Evolutionary conservation across 225 moss, liverwort and hornwort species (phyloP), one percentile per base, ranked within the genome.

Genomic region (Climacium dendroides): DNA sequence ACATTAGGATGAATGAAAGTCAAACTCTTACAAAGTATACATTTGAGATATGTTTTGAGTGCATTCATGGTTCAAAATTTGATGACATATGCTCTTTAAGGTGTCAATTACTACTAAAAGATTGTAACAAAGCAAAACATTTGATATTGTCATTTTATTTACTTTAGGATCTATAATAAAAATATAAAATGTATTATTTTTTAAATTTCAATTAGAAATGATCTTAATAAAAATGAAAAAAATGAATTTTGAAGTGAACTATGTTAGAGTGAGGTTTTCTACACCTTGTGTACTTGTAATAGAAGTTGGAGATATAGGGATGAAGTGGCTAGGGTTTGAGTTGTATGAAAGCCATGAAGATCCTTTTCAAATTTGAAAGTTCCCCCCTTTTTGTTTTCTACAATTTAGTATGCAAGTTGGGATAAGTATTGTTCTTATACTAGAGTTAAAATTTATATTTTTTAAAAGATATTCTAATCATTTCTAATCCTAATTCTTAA

Each of bases 401-500:
- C 26, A 71, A 43, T 65, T 29, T 47, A 30, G 19, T 6, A 30
- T 48, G 2, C 30, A 47, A 18, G 18, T 48, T 13, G 22, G 1
- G 3, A 34, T 52, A 13, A 50, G 0, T 75, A 22, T 52, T 23
- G 3, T 1, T 75, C 8, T 1, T 22, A 8, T 23, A 12, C 1
- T 7, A 30, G 19, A 26, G 2, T 43, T 71, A 1, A 5, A 73
- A 29, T 11, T 30, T 19, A 1, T n/a, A 11, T 0, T 10, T 28
- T 39, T 47, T 26, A 0, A n/a, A n/a, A n/a, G n/a, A n/a, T n/a
- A n/a, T n/a, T n/a, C n/a, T n/a, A n/a, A n/a, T n/a, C n/a, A n/a
- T n/a, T n/a, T n/a, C n/a, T n/a, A n/a, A n/a, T 20, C 1, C 1
- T 74, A 1, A 8, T 7, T 47, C 4, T 18, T 18, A 4, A 20